Evolutionary conservation across 257 asterid genomes (phyloP), one percentile per base, ranked within the genome.

Genomic region (Euphrasia confusa): DNA sequence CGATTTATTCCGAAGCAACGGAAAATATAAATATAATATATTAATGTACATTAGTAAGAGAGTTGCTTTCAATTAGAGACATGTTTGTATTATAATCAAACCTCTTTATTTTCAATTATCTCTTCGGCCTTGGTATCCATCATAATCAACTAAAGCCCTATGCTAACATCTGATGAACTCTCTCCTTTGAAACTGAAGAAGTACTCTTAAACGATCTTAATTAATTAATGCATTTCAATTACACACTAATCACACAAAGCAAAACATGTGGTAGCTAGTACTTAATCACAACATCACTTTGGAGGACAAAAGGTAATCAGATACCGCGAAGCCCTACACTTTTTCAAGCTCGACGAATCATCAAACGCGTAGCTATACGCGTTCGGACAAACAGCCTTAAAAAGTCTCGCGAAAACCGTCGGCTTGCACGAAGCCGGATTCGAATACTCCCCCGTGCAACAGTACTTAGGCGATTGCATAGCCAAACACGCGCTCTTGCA

Each of bases 401-500:
- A 92, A 56, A 92, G 70, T 60, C 85, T 69, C 0, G 99, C 81
- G 37, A 84, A 89, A 12, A 89, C 69, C 0, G 97, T 89, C 0
- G 97, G 95, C 75, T 82, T 86, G 71, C 97, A 89, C 1, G 77
- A 75, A 10, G 77, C 76, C 0, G 96, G 96, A 70, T 75, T 76
- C 11, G 89, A 67, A 54, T 71, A 92, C 60, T 78, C 77, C 14
- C 96, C 99, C 0, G 99, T 92, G 80, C 99, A 92, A 64, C 97
- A 89, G 45, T 87, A 89, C 74, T 77, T 89, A 0, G 95, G 87
- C 1, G 96, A 92, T 52, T 84, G 88, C 90, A 84, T 73, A 2
- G 96, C 99, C 68, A 92, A 79, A 64, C 94, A 92, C 0, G 99
- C 97, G 30, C 97, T 92, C 77, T 92, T 89, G 70, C 99, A 92